phyloP scores from a whole-genome alignment of 1,284 basidiomycete genomes.

The Lignosus rhinocerotis region DNA sequence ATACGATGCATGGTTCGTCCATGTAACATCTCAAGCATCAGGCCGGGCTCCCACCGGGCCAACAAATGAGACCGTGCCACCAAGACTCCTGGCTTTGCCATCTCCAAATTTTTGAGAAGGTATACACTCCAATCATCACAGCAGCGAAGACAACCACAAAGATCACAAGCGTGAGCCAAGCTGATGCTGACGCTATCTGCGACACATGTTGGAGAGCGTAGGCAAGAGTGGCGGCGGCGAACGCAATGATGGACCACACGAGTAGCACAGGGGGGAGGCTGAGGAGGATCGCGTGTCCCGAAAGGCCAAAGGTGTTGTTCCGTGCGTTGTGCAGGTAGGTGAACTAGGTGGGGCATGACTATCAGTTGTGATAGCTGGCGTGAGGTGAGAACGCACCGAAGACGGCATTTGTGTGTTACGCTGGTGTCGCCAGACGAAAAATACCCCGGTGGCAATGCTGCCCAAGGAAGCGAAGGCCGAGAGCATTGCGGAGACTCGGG shows the following conservation, averaged over 20 bases:
- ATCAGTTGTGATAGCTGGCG: not conserved
- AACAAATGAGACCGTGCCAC: conserved; percentile 13
- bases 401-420: conserved; percentile 40
- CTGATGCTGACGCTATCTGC: conserved; percentile 27
- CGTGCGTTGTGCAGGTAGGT: conserved; percentile 54
- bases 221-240: conserved; percentile 45
- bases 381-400: conserved; percentile 36
- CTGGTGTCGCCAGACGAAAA: conserved; percentile 58
- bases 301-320: conserved; percentile 43
- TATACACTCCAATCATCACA: conserved; percentile 44
- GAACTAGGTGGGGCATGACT: conserved; percentile 34
- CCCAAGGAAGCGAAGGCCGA: conserved; percentile 52
- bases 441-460: conserved; percentile 55
- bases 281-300: conserved; percentile 52
- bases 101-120: conserved; percentile 51
- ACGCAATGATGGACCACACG: conserved; percentile 53
- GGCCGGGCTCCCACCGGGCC: not conserved
- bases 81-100: conserved; percentile 27
- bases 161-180: conserved; percentile 38
- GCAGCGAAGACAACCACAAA: conserved; percentile 41
- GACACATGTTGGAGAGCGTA: conserved; percentile 41
- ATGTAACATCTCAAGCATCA: not conserved
- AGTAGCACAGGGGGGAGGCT: conserved; percentile 54
- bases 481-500: conserved; percentile 43
- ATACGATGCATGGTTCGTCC: too few species aligned